Conservation (phyloP, 208 protist genomes). For the Naegleria gruberi region DNA sequence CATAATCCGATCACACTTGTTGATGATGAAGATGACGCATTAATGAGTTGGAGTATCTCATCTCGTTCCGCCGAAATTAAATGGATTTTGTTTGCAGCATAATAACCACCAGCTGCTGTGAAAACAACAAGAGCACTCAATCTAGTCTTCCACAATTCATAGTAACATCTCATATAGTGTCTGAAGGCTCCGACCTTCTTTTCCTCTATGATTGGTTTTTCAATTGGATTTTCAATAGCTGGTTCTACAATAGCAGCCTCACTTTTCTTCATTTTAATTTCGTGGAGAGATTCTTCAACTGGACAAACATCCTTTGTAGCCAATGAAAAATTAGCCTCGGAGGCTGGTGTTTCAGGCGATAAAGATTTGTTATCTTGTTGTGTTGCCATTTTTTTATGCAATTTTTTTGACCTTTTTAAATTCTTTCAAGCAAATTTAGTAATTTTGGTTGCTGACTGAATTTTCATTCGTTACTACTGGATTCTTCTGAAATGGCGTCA, state of each 20-base stretch:
- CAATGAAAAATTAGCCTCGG: not conserved
- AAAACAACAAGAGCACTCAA: conserved; percentile 11
- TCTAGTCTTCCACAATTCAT: conserved; percentile 11
- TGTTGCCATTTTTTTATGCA: not conserved
- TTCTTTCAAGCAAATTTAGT: too few relatives aligned
- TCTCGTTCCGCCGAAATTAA: not conserved
- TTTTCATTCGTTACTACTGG: too few relatives aligned
- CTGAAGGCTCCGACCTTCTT: not conserved
- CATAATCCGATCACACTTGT: not conserved
- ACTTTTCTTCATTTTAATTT: not conserved
- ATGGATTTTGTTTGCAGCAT: not conserved
- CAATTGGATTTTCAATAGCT: not conserved
- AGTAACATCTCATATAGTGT: conserved; percentile 6
- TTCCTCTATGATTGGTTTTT: not conserved
- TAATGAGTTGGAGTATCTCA: not conserved
- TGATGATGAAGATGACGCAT: not conserved
- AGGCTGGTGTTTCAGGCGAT: not conserved
- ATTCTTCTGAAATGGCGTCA: too few relatives aligned
- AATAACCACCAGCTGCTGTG: not conserved
- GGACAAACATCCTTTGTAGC: not conserved
- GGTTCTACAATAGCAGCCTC: not conserved
- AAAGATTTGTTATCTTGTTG: not conserved
- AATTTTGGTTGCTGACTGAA: too few relatives aligned
- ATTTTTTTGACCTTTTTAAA: too few relatives aligned
- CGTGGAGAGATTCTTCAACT: not conserved